Base-by-base conservation (phyloP, 768 basidiomycete species). In the Leccinum boreale region DNA sequence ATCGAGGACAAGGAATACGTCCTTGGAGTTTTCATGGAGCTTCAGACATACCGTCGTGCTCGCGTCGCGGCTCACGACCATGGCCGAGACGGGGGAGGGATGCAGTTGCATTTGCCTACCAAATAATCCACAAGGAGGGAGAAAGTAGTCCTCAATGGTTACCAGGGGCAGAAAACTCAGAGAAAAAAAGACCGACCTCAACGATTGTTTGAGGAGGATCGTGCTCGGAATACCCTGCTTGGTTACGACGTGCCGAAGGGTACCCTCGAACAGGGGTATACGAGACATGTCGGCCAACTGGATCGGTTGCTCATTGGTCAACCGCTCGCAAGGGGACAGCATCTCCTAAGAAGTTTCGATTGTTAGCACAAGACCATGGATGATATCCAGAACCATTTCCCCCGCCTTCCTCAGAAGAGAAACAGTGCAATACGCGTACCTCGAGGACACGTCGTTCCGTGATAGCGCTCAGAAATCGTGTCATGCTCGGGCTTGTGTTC, bases 1-100 rank as follows among this genome's bases (percentile, higher is more conserved):
- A 66, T 89, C 86, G 63, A 89, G 86, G 24, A 85, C 73, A 17
- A 82, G 71, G 65, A 83, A 87, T 45, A 85, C 64, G 44, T 74
- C 69, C 12, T 60, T 59, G 24, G 57, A 47, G 10, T 58, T 59
- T 24, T 65, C 67, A 19, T 60, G 63, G 24, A 76, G 36, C 52
- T 71, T 75, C 26, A 85, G 63, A 64, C 84, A 81, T 21, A 78
- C 74, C 14, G 85, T 65, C 50, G 88, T 82, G 63, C 86, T 81
- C 0, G 85, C 80, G 23, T 81, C 82, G 14, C 86, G 83, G 11
- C 85, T 86, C 53, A 89, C 80, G 35, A 87, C 72, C 15, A 54
- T 78, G 75, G 35, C 76, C 59, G 45, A 75, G 67, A 55, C 58
- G 23, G 53, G 65, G 10, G 51, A 58, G 11, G 53, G 12, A 1